Conservation (phyloP, 179 eudicot genomes). For the Amaranthus tricolor region DNA sequence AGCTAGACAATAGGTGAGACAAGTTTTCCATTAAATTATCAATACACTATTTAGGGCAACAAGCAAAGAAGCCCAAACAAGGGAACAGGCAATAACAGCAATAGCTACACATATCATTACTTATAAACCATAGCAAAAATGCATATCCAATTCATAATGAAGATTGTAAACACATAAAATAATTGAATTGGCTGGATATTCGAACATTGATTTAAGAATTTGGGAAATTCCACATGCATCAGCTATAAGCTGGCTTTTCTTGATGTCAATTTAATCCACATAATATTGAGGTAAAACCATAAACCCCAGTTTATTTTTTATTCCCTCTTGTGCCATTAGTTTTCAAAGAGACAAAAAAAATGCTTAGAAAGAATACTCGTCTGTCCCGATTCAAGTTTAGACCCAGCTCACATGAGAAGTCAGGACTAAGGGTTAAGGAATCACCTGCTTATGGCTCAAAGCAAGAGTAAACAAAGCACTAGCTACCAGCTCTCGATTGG, state of each 20-base stretch:
- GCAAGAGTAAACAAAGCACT: constrained; percentile 72
- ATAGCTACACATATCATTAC: not conserved
- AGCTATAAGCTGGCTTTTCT: not conserved
- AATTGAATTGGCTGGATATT: not conserved
- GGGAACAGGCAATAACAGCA: no score
- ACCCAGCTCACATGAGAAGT: not conserved
- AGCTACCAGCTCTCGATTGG: constrained; percentile 68
- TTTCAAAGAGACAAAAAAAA: not conserved
- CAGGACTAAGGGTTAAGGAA: constrained; percentile 14
- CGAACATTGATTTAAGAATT: not conserved
- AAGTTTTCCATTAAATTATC: no score
- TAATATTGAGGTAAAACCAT: not conserved
- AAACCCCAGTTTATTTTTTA: not conserved
- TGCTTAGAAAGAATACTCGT: not conserved
- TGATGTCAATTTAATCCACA: no score
- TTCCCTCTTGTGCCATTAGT: not conserved
- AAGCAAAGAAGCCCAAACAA: no score
- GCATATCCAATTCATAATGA: not conserved
- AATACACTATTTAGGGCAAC: no score
- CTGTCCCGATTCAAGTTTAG: not conserved
- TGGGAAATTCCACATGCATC: not conserved
- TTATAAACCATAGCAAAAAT: not conserved
- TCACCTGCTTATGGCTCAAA: constrained; percentile 93
- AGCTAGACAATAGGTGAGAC: no score
- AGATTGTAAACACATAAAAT: not conserved